Evolutionary conservation across 805 yeast species (phyloP).

Genomic region (Sugiyamaella smithiae): DNA sequence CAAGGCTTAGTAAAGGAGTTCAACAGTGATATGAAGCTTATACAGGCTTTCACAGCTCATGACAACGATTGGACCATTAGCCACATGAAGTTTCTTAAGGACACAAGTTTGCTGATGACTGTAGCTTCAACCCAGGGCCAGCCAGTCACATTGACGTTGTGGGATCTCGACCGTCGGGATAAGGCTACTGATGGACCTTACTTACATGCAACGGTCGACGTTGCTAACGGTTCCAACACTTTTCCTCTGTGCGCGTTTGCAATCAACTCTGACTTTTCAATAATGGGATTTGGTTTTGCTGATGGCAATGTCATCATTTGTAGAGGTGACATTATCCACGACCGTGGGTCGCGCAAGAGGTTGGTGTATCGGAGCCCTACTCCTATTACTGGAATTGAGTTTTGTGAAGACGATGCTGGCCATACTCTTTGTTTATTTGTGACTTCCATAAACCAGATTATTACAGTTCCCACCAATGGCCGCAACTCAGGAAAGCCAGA

Average conservation of each 20-base stretch:
- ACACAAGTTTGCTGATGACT: constrained; percentile 57
- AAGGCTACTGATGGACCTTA: constrained; percentile 33
- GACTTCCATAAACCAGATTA: constrained; percentile 67
- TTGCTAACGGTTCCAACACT: constrained; percentile 73
- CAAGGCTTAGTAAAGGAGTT: constrained; percentile 56
- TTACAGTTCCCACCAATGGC: constrained; percentile 75
- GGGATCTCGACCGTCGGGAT: constrained; percentile 56
- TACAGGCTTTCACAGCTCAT: constrained; percentile 58
- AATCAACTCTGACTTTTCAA: constrained; percentile 45
- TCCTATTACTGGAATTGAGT: constrained; percentile 75
- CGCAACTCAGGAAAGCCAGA: constrained; percentile 67
- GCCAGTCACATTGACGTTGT: constrained; percentile 65
- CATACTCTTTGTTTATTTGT: constrained; percentile 49
- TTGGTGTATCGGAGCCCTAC: constrained; percentile 69
- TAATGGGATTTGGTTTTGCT: constrained; percentile 74
- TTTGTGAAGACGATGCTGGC: constrained; percentile 38
- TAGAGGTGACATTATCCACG: constrained; percentile 84
- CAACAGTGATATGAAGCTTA: constrained; percentile 45
- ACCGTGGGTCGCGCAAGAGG: constrained; percentile 87
- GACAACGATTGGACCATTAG: constrained; percentile 64
- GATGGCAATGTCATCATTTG: constrained; percentile 80
- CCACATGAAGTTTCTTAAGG: constrained; percentile 48
- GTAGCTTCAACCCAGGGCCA: constrained; percentile 68
- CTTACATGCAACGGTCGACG: constrained; percentile 59
- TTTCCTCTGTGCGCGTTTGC: constrained; percentile 46